phyloP scores from a whole-genome alignment of 1,139 yeast species.

The Protomyces lactucae-debilis region DNA sequence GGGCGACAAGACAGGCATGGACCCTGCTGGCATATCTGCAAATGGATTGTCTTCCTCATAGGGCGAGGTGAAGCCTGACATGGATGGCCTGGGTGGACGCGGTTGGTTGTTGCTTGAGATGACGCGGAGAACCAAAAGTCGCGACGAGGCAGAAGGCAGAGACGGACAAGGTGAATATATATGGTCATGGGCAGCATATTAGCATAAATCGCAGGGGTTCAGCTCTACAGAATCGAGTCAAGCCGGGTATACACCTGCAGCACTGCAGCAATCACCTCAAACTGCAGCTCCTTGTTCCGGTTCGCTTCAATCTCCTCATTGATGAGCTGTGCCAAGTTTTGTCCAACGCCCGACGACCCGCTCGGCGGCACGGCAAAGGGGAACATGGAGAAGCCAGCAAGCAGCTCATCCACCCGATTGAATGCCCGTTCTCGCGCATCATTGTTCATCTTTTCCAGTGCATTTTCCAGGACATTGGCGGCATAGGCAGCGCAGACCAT shows the following conservation, averaged over 20 bases:
- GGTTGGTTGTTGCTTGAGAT: too few relatives aligned
- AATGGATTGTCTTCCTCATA: conserved; percentile 26
- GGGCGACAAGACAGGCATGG: background rate
- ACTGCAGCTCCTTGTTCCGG: conserved; percentile 60
- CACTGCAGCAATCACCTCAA: conserved; percentile 91
- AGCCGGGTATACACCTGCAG: conserved; percentile 45
- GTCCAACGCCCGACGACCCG: conserved; percentile 55
- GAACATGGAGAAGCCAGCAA: conserved; percentile 73
- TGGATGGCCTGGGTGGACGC: background rate
- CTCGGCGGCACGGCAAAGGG: conserved; percentile 68
- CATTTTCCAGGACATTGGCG: conserved; percentile 93
- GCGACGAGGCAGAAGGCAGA: too few relatives aligned
- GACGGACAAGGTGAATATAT: too few relatives aligned
- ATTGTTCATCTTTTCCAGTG: conserved; percentile 68
- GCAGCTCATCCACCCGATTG: conserved; percentile 83
- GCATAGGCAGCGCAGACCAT: conserved; percentile 89
- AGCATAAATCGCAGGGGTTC: too few relatives aligned
- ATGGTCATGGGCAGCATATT: too few relatives aligned
- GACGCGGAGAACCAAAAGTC: too few relatives aligned
- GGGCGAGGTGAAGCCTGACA: conserved; percentile 19
- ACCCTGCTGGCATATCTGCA: conserved; percentile 22
- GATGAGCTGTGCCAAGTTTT: conserved; percentile 67
- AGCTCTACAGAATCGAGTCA: conserved; percentile 44
- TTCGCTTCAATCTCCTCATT: conserved; percentile 56
- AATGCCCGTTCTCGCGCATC: conserved; percentile 92